These are phyloP conservation scores for Solanum pimpinellifolium DNA, from an alignment of 257 asterid genomes.

Conservation along the genomic window DNA sequence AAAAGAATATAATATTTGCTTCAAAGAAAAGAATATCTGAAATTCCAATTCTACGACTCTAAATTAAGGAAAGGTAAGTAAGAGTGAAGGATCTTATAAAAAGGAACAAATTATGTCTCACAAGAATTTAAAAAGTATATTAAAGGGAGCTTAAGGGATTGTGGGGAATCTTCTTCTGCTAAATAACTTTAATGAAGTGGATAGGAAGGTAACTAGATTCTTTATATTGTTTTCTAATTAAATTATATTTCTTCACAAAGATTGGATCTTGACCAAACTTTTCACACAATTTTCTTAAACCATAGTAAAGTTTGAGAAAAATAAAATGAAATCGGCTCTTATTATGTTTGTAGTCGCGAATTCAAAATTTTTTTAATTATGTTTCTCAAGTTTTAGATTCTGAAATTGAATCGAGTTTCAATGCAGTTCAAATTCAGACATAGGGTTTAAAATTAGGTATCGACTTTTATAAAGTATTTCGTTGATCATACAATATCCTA, in stretches of 20 bases:
- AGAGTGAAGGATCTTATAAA: conserved; percentile 16
- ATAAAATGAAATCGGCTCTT: neutral
- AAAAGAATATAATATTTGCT: conserved; percentile 22
- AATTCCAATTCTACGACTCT: conserved; percentile 50
- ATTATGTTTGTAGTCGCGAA: neutral
- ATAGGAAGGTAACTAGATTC: conserved; percentile 71
- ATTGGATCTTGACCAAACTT: conserved; percentile 16
- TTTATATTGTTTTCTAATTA: neutral
- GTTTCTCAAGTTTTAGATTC: neutral
- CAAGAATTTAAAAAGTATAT: conserved; percentile 21
- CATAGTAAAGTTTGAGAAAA: neutral
- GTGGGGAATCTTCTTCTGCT: conserved; percentile 76
- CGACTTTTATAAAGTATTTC: neutral
- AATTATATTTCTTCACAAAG: conserved; percentile 4
- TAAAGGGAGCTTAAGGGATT: conserved; percentile 26
- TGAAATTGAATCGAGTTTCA: neutral
- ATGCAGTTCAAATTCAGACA: neutral
- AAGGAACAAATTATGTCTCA: conserved; percentile 18
- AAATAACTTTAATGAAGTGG: conserved; percentile 86
- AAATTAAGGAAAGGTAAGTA: conserved; percentile 29
- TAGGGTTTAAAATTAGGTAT: neutral
- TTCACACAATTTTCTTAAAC: neutral
- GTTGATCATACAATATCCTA: neutral
- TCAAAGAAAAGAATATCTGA: conserved; percentile 63
- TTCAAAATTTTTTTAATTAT: neutral